These are phyloP conservation scores for Coprinopsis sp. DNA, from an alignment of 768 basidiomycete genomes.

Conservation along the genomic window DNA sequence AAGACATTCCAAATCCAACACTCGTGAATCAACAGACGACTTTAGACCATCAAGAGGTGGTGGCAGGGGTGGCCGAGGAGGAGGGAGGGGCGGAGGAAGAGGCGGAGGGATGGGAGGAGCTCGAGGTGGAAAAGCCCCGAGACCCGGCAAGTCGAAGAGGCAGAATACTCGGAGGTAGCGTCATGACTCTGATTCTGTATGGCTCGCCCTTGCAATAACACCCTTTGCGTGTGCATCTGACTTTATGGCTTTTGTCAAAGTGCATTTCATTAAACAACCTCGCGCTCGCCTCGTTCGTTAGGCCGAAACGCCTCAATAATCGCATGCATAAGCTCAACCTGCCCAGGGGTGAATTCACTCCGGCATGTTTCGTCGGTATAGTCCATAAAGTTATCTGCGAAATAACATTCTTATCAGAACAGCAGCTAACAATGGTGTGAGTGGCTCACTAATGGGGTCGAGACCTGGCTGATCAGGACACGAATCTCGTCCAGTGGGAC, in stretches of 20 bases:
- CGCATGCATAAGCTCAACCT: conserved; percentile 32
- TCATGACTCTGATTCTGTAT: background rate
- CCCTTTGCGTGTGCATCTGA: background rate
- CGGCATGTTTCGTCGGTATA: conserved; percentile 48
- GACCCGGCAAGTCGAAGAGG: conserved; percentile 59
- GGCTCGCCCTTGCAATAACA: background rate
- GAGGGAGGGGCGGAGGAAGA: conserved; percentile 28
- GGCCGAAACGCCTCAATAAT: conserved; percentile 41
- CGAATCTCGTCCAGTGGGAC: conserved; percentile 20
- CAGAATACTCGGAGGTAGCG: conserved; percentile 32
- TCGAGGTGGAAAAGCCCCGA: conserved; percentile 32
- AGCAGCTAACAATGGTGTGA: background rate
- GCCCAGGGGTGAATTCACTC: conserved; percentile 43
- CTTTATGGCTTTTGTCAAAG: background rate
- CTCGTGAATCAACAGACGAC: conserved; percentile 71
- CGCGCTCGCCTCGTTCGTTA: background rate
- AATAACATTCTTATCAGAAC: background rate
- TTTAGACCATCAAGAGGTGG: conserved; percentile 41
- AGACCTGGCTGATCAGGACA: conserved; percentile 21
- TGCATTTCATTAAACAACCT: no score
- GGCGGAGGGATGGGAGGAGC: conserved; percentile 24
- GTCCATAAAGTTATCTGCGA: conserved; percentile 49
- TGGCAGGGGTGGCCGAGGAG: conserved; percentile 26
- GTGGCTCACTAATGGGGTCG: conserved; percentile 30
- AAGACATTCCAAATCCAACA: conserved; percentile 76